Evolutionary conservation across 1,284 basidiomycete species (phyloP).

Genomic region (Taiwanofungus camphoratus): DNA sequence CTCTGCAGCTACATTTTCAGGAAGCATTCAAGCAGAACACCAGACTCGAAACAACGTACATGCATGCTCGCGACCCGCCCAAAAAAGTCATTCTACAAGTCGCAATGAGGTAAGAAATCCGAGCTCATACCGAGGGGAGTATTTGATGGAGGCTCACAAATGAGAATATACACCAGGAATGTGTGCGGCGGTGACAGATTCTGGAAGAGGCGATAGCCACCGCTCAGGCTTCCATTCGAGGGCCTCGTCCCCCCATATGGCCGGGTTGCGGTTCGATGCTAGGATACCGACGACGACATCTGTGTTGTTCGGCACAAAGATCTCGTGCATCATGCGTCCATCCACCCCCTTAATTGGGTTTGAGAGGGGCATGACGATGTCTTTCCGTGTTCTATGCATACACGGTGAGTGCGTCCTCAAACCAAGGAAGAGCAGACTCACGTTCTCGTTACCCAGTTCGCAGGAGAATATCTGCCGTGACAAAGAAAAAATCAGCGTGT

Average conservation of each 20-base stretch:
- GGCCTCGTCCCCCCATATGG: conserved; percentile 7
- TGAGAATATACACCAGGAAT: conserved; percentile 11
- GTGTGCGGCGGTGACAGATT: conserved; percentile 6
- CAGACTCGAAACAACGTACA: too few relatives aligned
- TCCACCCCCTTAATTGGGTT: conserved; percentile 33
- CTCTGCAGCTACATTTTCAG: conserved; percentile 4
- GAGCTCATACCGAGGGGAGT: background rate
- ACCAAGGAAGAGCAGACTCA: too few relatives aligned
- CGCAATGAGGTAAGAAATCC: background rate
- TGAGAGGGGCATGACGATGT: conserved; percentile 47
- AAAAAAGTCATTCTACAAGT: conserved; percentile 11
- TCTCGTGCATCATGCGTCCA: conserved; percentile 31
- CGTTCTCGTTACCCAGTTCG: background rate
- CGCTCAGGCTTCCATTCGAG: conserved; percentile 9
- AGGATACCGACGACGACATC: conserved; percentile 33
- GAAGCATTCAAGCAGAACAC: background rate
- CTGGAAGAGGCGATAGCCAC: conserved; percentile 9
- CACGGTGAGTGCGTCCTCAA: too few relatives aligned
- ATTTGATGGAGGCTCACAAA: background rate
- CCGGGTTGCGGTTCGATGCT: conserved; percentile 33
- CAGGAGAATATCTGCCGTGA: conserved; percentile 1
- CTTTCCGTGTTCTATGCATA: conserved; percentile 25
- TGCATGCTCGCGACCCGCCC: conserved; percentile 12
- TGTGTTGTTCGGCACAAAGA: conserved; percentile 42
- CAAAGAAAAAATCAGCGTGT: too few relatives aligned